Evolutionary conservation across 2,329 filamentous ascomycete species (phyloP).

Genomic region (Penicillium sp.): DNA sequence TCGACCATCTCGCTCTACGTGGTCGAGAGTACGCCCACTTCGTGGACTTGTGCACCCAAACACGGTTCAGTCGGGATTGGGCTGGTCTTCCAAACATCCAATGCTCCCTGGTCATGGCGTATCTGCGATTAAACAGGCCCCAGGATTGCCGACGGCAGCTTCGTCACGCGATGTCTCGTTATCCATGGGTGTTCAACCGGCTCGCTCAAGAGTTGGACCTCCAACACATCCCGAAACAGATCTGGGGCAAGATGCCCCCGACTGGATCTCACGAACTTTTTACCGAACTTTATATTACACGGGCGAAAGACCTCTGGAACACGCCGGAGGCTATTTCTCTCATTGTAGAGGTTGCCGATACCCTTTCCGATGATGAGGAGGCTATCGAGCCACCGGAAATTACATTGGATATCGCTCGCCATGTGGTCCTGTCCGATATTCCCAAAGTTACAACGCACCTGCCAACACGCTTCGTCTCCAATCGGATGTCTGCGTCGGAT

Average conservation of each 20-base stretch:
- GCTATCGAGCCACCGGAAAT: conserved; percentile 50
- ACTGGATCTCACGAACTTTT: conserved; percentile 68
- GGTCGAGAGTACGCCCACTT: conserved; percentile 76
- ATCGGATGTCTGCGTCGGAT: conserved; percentile 74
- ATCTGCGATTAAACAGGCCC: conserved; percentile 68
- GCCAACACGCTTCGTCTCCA: conserved; percentile 64
- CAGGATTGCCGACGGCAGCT: conserved; percentile 67
- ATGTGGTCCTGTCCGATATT: conserved; percentile 76
- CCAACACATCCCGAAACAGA: conserved; percentile 70
- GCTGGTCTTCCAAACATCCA: conserved; percentile 67
- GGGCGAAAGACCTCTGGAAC: conserved; percentile 84
- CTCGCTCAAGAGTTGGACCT: conserved; percentile 80
- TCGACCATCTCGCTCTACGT: conserved; percentile 83
- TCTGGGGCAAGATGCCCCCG: conserved; percentile 78
- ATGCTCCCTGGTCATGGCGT: conserved; percentile 76
- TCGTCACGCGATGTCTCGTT: conserved; percentile 65
- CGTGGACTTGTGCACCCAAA: conserved; percentile 64
- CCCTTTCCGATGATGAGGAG: conserved; percentile 49
- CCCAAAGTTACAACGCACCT: conserved; percentile 70
- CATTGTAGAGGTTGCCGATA: conserved; percentile 68
- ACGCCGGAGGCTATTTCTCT: conserved; percentile 69
- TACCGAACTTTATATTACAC: conserved; percentile 72
- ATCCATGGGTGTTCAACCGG: conserved; percentile 82
- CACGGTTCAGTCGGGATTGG: conserved; percentile 54
- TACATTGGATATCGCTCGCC: conserved; percentile 65